These are phyloP conservation scores for Arthrocladium fulminans DNA, from an alignment of 2,329 filamentous ascomycete species.

Conservation along the genomic window DNA sequence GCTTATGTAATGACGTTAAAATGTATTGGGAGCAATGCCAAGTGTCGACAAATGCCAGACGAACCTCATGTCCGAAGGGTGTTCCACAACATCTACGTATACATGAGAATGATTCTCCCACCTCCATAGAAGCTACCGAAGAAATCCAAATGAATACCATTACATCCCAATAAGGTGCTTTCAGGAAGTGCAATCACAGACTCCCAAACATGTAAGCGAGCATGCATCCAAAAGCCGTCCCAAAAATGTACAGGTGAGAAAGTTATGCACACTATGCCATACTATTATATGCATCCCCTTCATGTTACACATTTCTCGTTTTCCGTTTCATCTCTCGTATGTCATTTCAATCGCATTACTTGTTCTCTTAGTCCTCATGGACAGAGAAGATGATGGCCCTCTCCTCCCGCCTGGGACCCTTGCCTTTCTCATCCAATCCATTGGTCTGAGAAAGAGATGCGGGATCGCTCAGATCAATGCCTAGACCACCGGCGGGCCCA, in stretches of 20 bases:
- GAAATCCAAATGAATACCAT: background rate
- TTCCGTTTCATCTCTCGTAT: background rate
- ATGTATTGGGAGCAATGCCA: no score
- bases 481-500: conserved; percentile 9
- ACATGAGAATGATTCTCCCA: no score
- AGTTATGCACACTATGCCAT: background rate
- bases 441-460: conserved; percentile 9
- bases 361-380: conserved; percentile 18
- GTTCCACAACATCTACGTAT: no score
- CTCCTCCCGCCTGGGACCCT: background rate
- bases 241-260: background rate
- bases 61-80: no score
- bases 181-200: no score
- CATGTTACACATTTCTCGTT: background rate
- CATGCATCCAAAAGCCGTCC: background rate
- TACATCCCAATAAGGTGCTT: no score
- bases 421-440: conserved; percentile 17
- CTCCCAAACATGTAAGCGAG: background rate
- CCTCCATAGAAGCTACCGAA: no score
- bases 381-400: conserved; percentile 14
- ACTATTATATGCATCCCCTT: background rate
- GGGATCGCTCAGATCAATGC: conserved; percentile 4
- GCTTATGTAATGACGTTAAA: no score
- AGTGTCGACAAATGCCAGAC: no score
- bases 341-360: no score